These are phyloP conservation scores for Talaromyces proteolyticus DNA, from an alignment of 495 filamentous ascomycete species.

Conservation along the genomic window DNA sequence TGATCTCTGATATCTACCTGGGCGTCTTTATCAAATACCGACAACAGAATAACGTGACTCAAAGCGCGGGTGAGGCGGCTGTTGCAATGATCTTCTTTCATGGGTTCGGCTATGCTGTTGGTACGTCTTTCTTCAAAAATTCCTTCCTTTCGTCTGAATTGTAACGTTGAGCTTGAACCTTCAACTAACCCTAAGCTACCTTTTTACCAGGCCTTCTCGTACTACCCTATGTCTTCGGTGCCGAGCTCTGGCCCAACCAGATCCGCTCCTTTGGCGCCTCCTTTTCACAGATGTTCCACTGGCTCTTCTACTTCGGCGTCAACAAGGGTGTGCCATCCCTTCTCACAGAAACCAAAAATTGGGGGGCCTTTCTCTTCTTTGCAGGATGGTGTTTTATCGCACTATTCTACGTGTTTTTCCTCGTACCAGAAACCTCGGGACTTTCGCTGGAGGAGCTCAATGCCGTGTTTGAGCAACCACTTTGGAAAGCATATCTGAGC, in stretches of 20 bases:
- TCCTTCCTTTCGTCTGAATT: no score
- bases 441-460: background rate
- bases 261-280: slow-evolving; percentile 19
- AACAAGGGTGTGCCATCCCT: slow-evolving; percentile 9
- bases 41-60: slow-evolving; percentile 4
- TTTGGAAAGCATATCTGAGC: slow-evolving; percentile 2
- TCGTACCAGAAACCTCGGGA: background rate
- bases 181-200: background rate
- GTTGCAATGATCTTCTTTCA: slow-evolving; percentile 9
- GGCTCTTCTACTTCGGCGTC: slow-evolving; percentile 13
- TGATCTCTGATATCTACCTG: slow-evolving; percentile 11
- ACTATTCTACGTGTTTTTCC: slow-evolving; percentile 11
- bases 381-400: slow-evolving; percentile 12
- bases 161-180: background rate
- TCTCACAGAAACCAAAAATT: slow-evolving; percentile 8
- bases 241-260: slow-evolving; percentile 16
- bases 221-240: slow-evolving; percentile 15
- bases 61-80: slow-evolving; percentile 5
- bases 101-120: slow-evolving; percentile 11
- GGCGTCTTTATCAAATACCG: slow-evolving; percentile 9
- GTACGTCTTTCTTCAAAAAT: no score
- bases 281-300: slow-evolving; percentile 11
- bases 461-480: slow-evolving; percentile 2
- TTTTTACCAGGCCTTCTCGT: slow-evolving; percentile 9
- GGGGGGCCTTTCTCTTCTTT: slow-evolving; percentile 19